Conservation (phyloP, 192 early-diverging fungal genomes). For the Coemansia sp. region DNA sequence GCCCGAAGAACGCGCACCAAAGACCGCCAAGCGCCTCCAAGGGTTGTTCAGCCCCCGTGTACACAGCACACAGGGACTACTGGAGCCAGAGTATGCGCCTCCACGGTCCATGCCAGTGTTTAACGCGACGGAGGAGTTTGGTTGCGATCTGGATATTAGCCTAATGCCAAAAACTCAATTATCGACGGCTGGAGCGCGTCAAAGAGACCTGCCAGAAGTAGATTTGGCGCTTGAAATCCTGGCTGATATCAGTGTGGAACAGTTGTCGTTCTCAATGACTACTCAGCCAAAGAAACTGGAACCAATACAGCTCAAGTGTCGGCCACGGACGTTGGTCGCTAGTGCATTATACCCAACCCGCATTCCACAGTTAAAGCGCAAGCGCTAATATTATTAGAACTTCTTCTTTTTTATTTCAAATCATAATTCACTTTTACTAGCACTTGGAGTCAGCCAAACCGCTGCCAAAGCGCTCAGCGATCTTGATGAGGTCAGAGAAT, state of each 20-base stretch:
- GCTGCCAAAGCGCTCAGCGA: constrained; percentile 65
- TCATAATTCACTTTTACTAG: not conserved
- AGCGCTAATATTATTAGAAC: constrained; percentile 27
- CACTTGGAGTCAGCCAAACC: constrained; percentile 10
- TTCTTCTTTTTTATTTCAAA: not conserved
- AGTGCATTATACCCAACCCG: constrained; percentile 38
- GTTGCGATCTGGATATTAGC: constrained; percentile 37
- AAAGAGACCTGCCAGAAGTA: constrained; percentile 23
- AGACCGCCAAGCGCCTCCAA: constrained; percentile 28
- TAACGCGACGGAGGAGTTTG: constrained; percentile 32
- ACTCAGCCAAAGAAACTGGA: constrained; percentile 11
- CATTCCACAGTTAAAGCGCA: constrained; percentile 54
- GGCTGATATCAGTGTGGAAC: constrained; percentile 14
- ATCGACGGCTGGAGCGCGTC: constrained; percentile 7
- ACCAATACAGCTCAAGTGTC: constrained; percentile 14
- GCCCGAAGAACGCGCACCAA: constrained; percentile 18
- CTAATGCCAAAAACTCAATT: constrained; percentile 42
- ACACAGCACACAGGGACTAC: constrained; percentile 19
- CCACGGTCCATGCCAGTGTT: constrained; percentile 12
- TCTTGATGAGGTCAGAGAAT: constrained; percentile 91
- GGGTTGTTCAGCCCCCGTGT: constrained; percentile 31
- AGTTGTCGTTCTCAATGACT: constrained; percentile 11
- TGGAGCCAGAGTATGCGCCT: constrained; percentile 52
- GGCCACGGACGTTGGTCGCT: constrained; percentile 26
- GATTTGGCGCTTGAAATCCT: constrained; percentile 34